Evolutionary conservation across 768 basidiomycete species (phyloP).

Genomic region (Suillus fuscotomentosus): DNA sequence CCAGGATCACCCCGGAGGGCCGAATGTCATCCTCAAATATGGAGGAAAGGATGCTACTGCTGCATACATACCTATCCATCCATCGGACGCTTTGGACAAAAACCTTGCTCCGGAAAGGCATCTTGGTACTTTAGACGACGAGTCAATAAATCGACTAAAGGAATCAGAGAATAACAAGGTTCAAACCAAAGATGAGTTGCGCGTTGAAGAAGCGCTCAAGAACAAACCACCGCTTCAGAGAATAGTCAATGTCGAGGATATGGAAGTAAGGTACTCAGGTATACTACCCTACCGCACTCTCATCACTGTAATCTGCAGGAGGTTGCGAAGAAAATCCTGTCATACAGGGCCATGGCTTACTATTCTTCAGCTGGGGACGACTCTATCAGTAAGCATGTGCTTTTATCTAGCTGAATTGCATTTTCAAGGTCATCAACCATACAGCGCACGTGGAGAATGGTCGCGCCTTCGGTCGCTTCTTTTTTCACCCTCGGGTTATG

Average conservation of each 20-base stretch:
- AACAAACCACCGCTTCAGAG: conserved; percentile 64
- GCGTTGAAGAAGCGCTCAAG: conserved; percentile 60
- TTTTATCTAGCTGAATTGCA: conserved; percentile 8
- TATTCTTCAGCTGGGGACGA: conserved; percentile 89
- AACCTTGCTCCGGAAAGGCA: conserved; percentile 70
- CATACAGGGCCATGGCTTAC: conserved; percentile 76
- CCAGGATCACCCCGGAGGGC: conserved; percentile 80
- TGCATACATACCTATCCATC: conserved; percentile 81
- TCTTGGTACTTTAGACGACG: conserved; percentile 60
- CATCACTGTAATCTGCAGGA: conserved; percentile 37
- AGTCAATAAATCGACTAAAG: conserved; percentile 39
- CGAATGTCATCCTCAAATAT: conserved; percentile 77
- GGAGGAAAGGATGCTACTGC: conserved; percentile 84
- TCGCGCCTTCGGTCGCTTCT: conserved; percentile 82
- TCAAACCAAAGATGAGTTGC: conserved; percentile 68
- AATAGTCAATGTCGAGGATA: conserved; percentile 75
- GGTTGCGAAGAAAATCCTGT: conserved; percentile 70
- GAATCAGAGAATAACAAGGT: conserved; percentile 37
- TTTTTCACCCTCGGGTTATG: conserved; percentile 85
- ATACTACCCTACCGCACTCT: not conserved
- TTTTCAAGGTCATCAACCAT: conserved; percentile 14
- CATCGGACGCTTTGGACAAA: conserved; percentile 75
- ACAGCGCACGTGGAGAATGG: conserved; percentile 66
- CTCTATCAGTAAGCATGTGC: conserved; percentile 59
- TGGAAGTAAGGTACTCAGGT: conserved; percentile 57